Evolutionary conservation across 2,329 filamentous ascomycete species (phyloP), one percentile per base, ranked within the genome.

Genomic region (Botryosphaeria dothidea): DNA sequence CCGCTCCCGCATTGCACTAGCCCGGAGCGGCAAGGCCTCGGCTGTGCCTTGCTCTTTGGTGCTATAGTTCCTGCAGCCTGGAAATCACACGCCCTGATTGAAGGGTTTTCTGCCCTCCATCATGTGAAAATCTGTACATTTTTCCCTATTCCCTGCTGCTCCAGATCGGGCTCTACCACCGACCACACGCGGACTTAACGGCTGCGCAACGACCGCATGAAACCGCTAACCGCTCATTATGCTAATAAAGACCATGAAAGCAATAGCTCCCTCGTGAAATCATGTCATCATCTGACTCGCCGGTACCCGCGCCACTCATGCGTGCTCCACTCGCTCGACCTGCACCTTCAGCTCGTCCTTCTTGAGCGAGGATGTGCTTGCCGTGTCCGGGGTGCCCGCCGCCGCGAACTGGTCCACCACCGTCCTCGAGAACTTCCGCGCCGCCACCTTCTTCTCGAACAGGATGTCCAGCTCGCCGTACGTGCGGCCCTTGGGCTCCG

Each of bases 391-490:
- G 45, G 25, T 27, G 4, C 29, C 31, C 11, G 34, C 58, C 15
- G 23, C 49, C 54, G 54, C 62, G 25, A 60, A 60, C 27, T 60
- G 56, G 11, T 60, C 56, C 23, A 60, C 56, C 5, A 46, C 9
- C 4, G 56, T 60, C n/a, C 19, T 31, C 56, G 15, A 27, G 56
- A 69, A 68, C 60, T 75, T 71, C 57, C 75, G 66, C 3, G 75
- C 75, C 23, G 71, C 54, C 7, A 75, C 67, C 46, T 70, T 70
- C 66, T 68, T 67, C 78, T 95, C 90, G 71, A 96, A 96, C 56
- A 96, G 81, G 46, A 94, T 73, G 75, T 96, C 92, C 64, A 96
- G 80, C 78, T 96, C 92, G 8, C 90, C 92, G 74, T 93, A 96
- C 0, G 91, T 90, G 43, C 92, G 86, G 2, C 91, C 92, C 5